These are phyloP conservation scores for Penicillium canescens DNA, from an alignment of 495 filamentous ascomycete genomes.

Conservation along the genomic window DNA sequence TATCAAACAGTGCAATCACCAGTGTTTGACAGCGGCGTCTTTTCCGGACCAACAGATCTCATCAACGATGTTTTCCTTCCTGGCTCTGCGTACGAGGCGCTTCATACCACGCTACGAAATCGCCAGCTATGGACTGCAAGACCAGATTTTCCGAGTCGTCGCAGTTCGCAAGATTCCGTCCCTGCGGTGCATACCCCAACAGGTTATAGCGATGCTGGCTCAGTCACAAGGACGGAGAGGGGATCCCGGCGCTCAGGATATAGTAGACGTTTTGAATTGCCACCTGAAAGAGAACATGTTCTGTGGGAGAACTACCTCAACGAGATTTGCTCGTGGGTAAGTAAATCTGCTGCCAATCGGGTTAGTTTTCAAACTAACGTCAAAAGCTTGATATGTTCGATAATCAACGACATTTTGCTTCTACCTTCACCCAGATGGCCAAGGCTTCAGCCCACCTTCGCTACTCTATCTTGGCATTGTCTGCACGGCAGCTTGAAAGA, in stretches of 20 bases:
- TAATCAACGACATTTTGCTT: conserved; percentile 42
- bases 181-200: conserved; percentile 9
- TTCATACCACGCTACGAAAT: conserved; percentile 35
- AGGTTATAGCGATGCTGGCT: conserved; percentile 5
- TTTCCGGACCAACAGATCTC: conserved; percentile 27
- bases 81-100: conserved; percentile 35
- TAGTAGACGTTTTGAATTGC: conserved; percentile 23
- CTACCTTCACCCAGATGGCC: conserved; percentile 40
- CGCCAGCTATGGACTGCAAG: conserved; percentile 35
- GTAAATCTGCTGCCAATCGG: not conserved
- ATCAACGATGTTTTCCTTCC: conserved; percentile 34
- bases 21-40: conserved; percentile 25
- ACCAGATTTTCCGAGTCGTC: conserved; percentile 26
- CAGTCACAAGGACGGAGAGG: conserved; percentile 2
- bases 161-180: conserved; percentile 17
- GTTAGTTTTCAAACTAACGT: not conserved
- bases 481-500: conserved; percentile 45
- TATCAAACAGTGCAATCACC: conserved; percentile 26
- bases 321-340: conserved; percentile 42
- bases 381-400: conserved; percentile 50
- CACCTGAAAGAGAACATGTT: conserved; percentile 30
- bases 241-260: conserved; percentile 8
- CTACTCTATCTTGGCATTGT: conserved; percentile 44
- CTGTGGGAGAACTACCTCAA: conserved; percentile 46
- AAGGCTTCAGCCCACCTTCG: conserved; percentile 37